Conservation (phyloP, 1,139 yeast genomes). For the Arxiozyma slooffiae region DNA sequence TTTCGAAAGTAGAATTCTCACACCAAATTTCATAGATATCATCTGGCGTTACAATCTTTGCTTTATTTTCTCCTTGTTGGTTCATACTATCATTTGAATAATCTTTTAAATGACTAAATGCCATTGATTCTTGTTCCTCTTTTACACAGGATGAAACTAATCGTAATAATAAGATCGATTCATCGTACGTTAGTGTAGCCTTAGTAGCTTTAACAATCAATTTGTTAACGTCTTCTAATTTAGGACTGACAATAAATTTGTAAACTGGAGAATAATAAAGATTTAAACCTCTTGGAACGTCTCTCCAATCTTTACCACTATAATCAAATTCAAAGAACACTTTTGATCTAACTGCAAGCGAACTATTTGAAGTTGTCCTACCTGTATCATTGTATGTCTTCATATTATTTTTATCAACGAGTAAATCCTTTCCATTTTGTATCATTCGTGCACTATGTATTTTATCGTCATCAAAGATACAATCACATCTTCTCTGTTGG, state of each 20-base stretch:
- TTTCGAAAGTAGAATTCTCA: constrained; percentile 35
- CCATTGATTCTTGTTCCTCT: constrained; percentile 32
- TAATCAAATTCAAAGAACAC: constrained; percentile 42
- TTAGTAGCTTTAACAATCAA: constrained; percentile 31
- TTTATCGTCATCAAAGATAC: constrained; percentile 34
- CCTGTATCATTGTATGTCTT: not conserved
- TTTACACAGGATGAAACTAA: constrained; percentile 47
- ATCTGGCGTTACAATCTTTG: constrained; percentile 38
- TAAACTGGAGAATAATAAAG: constrained; percentile 27
- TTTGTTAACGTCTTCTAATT: constrained; percentile 9
- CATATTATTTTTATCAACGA: not conserved
- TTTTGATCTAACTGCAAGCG: constrained; percentile 34
- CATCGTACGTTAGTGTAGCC: constrained; percentile 34
- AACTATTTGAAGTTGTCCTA: constrained; percentile 6
- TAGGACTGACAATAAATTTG: constrained; percentile 15
- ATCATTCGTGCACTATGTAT: constrained; percentile 20
- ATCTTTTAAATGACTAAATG: constrained; percentile 15
- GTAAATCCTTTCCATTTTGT: constrained; percentile 13
- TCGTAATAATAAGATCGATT: constrained; percentile 14
- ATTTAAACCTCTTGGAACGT: constrained; percentile 52
- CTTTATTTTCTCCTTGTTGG: constrained; percentile 7
- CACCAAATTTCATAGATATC: constrained; percentile 41
- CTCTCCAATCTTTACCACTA: constrained; percentile 60
- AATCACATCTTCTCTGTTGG: constrained; percentile 29
- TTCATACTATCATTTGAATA: constrained; percentile 11